Percentiles rank a stretch among this genome's conserved stretches.
These are phyloP conservation scores for Colletotrichum shisoi DNA, from an alignment of 2,329 filamentous ascomycete species.

Conservation along the genomic window DNA sequence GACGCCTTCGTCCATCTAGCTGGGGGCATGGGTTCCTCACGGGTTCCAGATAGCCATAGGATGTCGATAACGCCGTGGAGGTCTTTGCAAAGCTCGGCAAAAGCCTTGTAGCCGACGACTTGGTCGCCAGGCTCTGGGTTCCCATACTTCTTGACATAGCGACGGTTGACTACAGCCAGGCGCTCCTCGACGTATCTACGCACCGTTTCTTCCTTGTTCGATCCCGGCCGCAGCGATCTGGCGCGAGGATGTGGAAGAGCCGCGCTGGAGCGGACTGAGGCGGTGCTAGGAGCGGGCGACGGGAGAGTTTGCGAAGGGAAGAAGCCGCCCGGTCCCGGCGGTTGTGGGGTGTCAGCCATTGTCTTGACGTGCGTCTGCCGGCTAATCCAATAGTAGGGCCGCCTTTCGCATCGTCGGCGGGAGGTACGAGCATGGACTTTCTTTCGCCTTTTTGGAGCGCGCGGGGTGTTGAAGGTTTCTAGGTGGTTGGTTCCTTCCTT, in stretches of 20 bases:
- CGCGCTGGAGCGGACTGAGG: conserved; percentile 52
- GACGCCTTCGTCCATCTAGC: not conserved
- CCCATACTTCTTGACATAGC: conserved; percentile 68
- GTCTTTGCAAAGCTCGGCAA: conserved; percentile 76
- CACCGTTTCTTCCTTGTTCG: conserved; percentile 67
- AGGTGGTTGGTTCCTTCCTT: not conserved
- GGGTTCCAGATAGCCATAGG: conserved; percentile 86
- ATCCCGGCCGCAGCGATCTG: conserved; percentile 62
- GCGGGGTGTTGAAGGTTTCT: not conserved
- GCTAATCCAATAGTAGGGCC: conserved; percentile 22
- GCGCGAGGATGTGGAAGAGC: conserved; percentile 64
- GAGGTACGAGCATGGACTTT: not conserved
- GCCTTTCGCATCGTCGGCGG: conserved; percentile 30
- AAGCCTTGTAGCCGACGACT: conserved; percentile 63
- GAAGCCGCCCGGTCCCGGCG: conserved; percentile 59
- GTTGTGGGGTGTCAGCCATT: conserved; percentile 43
- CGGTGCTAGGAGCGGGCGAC: conserved; percentile 63
- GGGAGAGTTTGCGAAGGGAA: conserved; percentile 56
- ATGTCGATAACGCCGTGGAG: conserved; percentile 79
- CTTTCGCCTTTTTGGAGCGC: not conserved
- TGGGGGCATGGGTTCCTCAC: conserved; percentile 58
- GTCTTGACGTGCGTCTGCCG: conserved; percentile 19
- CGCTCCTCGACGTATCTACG: conserved; percentile 64
- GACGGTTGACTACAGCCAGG: conserved; percentile 62
- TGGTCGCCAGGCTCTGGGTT: conserved; percentile 56